phyloP scores from a whole-genome alignment of 2,329 filamentous ascomycete species.

The Polytolypa hystricis region DNA sequence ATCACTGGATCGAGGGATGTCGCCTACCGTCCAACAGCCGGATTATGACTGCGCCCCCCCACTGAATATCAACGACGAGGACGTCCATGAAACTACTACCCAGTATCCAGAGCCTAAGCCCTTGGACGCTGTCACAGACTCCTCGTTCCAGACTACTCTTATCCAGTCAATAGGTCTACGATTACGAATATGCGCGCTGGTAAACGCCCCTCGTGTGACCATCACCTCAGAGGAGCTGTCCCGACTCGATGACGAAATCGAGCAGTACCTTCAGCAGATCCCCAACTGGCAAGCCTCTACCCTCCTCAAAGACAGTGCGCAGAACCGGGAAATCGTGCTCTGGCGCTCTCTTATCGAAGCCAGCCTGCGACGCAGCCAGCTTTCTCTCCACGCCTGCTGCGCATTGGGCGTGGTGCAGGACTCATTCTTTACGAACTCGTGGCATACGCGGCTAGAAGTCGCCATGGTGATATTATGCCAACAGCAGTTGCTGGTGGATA shows the following conservation, averaged over 20 bases:
- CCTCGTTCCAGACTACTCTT: conserved; percentile 24
- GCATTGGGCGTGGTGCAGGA: conserved; percentile 24
- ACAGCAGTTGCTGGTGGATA: conserved; percentile 24
- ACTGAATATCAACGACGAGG: conserved; percentile 41
- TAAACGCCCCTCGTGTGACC: conserved; percentile 14
- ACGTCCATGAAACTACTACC: conserved; percentile 28
- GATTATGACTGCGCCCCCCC: conserved; percentile 41
- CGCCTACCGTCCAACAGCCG: conserved; percentile 32
- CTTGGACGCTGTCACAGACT: conserved; percentile 26
- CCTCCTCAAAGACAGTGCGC: conserved; percentile 14
- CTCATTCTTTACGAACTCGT: conserved; percentile 24
- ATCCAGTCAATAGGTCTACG: conserved; percentile 16
- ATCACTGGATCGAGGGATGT: conserved; percentile 45
- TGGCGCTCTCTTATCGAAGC: conserved; percentile 25
- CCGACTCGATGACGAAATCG: conserved; percentile 29
- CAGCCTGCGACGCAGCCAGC: conserved; percentile 24
- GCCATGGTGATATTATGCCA: conserved; percentile 28
- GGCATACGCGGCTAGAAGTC: conserved; percentile 25
- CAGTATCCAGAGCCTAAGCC: conserved; percentile 22
- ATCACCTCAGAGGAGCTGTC: conserved; percentile 28
- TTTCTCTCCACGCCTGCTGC: conserved; percentile 31
- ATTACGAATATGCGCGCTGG: conserved; percentile 14
- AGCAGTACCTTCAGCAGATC: conserved; percentile 22
- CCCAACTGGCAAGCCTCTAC: conserved; percentile 21
- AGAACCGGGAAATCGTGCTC: conserved; percentile 23